Evolutionary conservation across 2,329 filamentous ascomycete genomes (phyloP).

Genomic region (Cercospora janseana): DNA sequence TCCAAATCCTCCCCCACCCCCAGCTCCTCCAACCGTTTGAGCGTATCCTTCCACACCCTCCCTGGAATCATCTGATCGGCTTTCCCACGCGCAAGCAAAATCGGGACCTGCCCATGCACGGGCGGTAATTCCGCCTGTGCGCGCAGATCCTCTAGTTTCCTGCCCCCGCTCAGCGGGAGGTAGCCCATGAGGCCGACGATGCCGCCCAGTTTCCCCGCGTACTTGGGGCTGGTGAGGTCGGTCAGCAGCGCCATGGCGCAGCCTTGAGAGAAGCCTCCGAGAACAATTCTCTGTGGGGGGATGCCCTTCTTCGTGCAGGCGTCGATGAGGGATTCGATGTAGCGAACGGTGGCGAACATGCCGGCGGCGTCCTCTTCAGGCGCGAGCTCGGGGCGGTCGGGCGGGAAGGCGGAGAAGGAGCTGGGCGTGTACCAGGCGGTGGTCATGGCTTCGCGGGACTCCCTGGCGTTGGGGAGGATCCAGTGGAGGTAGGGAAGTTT

Average conservation of each 20-base stretch:
- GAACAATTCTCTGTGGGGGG: slow-evolving; percentile 43
- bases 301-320: slow-evolving; percentile 43
- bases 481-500: slow-evolving; percentile 52
- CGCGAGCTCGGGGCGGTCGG: slow-evolving; percentile 38
- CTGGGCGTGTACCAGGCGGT: slow-evolving; percentile 51
- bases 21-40: slow-evolving; percentile 43
- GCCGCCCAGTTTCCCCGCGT: slow-evolving; percentile 42
- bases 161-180: slow-evolving; percentile 39
- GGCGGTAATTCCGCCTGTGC: slow-evolving; percentile 39
- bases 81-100: slow-evolving; percentile 50
- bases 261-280: slow-evolving; percentile 51
- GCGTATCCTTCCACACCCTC: slow-evolving; percentile 43
- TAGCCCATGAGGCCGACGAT: slow-evolving; percentile 50
- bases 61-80: slow-evolving; percentile 51
- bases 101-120: slow-evolving; percentile 39
- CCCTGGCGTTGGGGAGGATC: slow-evolving; percentile 52
- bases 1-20: slow-evolving; percentile 42
- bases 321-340: slow-evolving; percentile 45
- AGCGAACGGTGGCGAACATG: slow-evolving; percentile 41
- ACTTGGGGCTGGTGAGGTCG: slow-evolving; percentile 41
- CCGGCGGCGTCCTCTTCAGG: slow-evolving; percentile 46
- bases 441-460: slow-evolving; percentile 45
- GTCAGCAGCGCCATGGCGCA: slow-evolving; percentile 46
- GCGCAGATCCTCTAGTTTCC: slow-evolving; percentile 40
- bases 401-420: slow-evolving; percentile 39